These are phyloP conservation scores for Aspergillus brunneoviolaceus DNA, from an alignment of 2,329 filamentous ascomycete genomes.

Conservation along the genomic window DNA sequence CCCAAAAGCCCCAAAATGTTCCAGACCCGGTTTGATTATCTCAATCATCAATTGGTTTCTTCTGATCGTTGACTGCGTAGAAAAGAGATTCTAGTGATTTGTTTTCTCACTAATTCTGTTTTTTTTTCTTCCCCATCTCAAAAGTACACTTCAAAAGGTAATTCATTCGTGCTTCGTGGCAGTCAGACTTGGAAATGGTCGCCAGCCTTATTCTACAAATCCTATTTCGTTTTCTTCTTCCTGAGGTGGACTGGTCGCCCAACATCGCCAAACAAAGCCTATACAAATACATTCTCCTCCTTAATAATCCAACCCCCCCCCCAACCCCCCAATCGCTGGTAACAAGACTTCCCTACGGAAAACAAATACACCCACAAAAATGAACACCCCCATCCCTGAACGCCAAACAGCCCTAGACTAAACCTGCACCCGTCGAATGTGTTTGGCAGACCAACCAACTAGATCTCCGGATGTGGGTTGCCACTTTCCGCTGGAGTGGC, in stretches of 20 bases:
- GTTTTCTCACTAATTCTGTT: no score
- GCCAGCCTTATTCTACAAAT: background rate
- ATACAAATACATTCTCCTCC: background rate
- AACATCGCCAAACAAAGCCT: background rate
- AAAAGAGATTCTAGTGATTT: no score
- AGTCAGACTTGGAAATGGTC: no score
- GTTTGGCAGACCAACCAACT: background rate
- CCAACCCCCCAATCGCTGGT: background rate
- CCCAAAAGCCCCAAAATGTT: no score
- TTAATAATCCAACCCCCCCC: background rate
- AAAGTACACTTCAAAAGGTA: no score
- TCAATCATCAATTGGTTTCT: no score
- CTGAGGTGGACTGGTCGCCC: background rate
- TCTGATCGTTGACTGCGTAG: no score
- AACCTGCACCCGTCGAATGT: background rate
- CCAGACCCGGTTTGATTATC: no score
- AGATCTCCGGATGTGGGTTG: slow-evolving; percentile 1
- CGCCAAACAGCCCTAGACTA: background rate
- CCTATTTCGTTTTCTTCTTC: background rate
- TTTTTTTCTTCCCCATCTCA: no score
- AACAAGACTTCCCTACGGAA: background rate
- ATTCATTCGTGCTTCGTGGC: no score
- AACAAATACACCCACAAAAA: background rate
- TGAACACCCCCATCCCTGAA: background rate
- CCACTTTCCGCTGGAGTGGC: slow-evolving; percentile 33